A percentile compares a stretch with the other conserved stretches of the same genome.
Evolutionary conservation across 352 stramenopile genomes (phyloP).

Genomic region (Lagenidium giganteum): DNA sequence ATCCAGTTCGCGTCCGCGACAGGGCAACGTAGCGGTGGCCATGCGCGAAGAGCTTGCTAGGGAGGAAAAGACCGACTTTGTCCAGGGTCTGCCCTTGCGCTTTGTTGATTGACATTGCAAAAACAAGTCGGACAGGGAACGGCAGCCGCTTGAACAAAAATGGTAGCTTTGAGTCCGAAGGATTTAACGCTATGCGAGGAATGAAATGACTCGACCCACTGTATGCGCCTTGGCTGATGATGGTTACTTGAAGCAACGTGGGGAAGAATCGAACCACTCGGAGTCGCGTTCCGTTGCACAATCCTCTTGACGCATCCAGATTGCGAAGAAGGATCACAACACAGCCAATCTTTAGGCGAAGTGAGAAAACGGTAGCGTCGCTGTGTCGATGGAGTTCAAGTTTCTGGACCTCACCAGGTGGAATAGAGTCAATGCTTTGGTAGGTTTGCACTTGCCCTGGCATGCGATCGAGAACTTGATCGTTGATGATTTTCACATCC

Average conservation of each 20-base stretch:
- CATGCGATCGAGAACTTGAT: neutral
- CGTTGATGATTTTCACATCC: slow-evolving; percentile 1
- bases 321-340: slow-evolving; percentile 15
- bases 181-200: slow-evolving; percentile 15
- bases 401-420: no score
- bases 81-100: slow-evolving; percentile 16
- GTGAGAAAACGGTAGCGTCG: slow-evolving; percentile 11
- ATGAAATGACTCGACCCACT: slow-evolving; percentile 5
- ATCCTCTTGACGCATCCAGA: slow-evolving; percentile 5
- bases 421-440: no score
- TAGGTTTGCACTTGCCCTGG: no score
- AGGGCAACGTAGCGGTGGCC: slow-evolving; percentile 15
- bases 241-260: slow-evolving; percentile 3
- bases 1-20: slow-evolving; percentile 4
- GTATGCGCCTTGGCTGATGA: slow-evolving; percentile 12
- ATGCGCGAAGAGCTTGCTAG: slow-evolving; percentile 9
- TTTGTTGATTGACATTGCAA: slow-evolving; percentile 24
- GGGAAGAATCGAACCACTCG: slow-evolving; percentile 14
- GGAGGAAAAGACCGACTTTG: slow-evolving; percentile 10
- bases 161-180: slow-evolving; percentile 3
- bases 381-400: slow-evolving; percentile 12
- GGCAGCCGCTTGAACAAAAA: slow-evolving; percentile 15
- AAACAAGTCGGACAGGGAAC: slow-evolving; percentile 18
- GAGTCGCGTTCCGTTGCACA: slow-evolving; percentile 22
- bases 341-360: slow-evolving; percentile 14